Evolutionary conservation across 2,329 filamentous ascomycete genomes (phyloP).

Genomic region (Verticillium dahliae): DNA sequence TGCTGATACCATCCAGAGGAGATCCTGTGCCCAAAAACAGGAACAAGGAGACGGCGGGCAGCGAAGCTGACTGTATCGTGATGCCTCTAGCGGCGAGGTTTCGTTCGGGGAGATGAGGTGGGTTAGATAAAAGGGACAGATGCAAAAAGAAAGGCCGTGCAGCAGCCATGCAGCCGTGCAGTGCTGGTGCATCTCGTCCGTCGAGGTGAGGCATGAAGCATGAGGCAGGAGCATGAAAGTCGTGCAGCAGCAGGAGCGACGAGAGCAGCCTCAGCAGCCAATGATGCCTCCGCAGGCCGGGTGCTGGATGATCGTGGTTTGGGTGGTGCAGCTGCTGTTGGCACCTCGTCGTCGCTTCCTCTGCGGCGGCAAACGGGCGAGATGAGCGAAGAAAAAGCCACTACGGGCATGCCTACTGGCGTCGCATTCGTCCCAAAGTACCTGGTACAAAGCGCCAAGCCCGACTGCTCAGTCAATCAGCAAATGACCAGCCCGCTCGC

Average conservation of each 20-base stretch:
- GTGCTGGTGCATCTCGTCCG: conserved; percentile 4
- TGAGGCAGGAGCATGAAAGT: conserved; percentile 9
- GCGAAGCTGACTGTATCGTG: background rate
- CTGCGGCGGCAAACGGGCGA: background rate
- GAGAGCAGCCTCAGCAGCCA: background rate
- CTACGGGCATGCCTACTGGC: background rate
- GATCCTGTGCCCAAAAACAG: background rate
- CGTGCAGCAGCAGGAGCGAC: conserved; percentile 4
- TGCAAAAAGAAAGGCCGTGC: conserved; percentile 1
- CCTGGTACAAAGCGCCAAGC: conserved; percentile 3
- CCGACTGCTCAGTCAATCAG: background rate
- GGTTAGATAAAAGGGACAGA: background rate
- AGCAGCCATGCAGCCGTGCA: conserved; percentile 1
- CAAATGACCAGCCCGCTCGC: conserved; percentile 1
- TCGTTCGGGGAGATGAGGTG: background rate
- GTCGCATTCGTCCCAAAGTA: conserved; percentile 1
- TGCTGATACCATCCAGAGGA: background rate
- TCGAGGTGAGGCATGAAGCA: conserved; percentile 2
- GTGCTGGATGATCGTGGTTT: background rate
- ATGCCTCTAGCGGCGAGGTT: background rate
- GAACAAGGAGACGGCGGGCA: background rate
- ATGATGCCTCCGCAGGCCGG: background rate
- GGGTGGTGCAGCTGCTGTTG: background rate
- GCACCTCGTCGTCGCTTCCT: background rate
- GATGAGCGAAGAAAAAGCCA: background rate